These are phyloP conservation scores for Botrytis porri DNA, from an alignment of 2,329 filamentous ascomycete species.

Conservation along the genomic window DNA sequence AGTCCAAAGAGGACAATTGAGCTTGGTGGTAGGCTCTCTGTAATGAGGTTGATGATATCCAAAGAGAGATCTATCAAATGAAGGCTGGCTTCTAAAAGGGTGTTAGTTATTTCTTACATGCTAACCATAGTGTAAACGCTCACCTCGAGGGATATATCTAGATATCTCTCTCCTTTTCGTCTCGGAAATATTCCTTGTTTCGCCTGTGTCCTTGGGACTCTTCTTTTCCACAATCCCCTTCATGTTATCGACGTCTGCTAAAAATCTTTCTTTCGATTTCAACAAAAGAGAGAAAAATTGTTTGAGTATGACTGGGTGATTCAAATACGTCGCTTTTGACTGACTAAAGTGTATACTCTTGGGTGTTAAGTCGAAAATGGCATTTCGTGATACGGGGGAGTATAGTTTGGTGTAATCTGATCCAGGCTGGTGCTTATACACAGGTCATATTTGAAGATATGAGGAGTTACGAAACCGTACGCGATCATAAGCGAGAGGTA, in stretches of 20 bases:
- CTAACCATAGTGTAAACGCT: background rate
- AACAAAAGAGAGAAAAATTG: background rate
- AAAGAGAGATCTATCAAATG: background rate
- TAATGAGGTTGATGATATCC: background rate
- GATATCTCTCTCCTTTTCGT: accelerated
- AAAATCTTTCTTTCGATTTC: background rate
- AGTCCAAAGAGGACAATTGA: background rate
- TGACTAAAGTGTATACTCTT: background rate
- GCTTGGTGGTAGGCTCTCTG: background rate
- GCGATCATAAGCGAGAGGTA: too few species aligned
- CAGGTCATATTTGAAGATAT: too few species aligned
- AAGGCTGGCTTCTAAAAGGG: background rate
- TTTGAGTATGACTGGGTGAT: background rate
- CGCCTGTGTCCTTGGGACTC: accelerated
- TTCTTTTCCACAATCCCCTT: background rate
- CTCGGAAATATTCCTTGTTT: too few species aligned
- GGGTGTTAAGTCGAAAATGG: background rate
- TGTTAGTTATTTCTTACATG: background rate
- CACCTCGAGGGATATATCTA: too few species aligned
- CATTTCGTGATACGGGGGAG: too few species aligned
- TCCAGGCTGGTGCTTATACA: too few species aligned
- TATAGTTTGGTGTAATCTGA: too few species aligned
- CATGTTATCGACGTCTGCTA: background rate
- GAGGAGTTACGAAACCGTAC: too few species aligned
- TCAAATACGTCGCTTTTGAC: background rate